These are phyloP conservation scores for Pleurotus eryngii DNA, from an alignment of 768 basidiomycete species.

Conservation along the genomic window DNA sequence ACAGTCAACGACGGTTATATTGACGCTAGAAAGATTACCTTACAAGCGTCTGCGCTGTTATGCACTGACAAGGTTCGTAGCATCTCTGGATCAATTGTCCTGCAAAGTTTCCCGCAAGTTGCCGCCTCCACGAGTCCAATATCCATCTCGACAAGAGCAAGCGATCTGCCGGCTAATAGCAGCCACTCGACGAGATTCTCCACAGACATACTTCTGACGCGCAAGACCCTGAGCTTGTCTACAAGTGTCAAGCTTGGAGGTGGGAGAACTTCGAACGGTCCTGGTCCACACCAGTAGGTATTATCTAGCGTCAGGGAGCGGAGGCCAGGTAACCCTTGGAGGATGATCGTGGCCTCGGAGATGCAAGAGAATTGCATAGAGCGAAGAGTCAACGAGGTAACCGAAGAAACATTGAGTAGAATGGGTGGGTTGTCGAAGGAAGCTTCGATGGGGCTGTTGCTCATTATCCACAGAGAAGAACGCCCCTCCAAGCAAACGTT, in stretches of 20 bases:
- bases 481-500: background rate
- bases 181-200: conserved; percentile 1
- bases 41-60: too few species aligned
- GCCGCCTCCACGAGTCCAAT: background rate
- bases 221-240: background rate
- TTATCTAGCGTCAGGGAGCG: background rate
- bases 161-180: background rate
- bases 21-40: too few species aligned
- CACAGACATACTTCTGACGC: background rate
- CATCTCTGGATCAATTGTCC: too few species aligned
- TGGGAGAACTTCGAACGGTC: background rate
- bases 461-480: background rate
- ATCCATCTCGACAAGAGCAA: background rate
- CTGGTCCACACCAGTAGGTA: background rate
- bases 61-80: too few species aligned
- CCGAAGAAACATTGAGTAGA: background rate
- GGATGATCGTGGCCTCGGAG: background rate
- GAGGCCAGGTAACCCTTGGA: background rate
- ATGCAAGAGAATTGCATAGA: background rate
- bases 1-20: too few species aligned
- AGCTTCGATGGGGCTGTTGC: background rate
- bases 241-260: background rate
- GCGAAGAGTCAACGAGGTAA: background rate
- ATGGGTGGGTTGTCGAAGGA: background rate
- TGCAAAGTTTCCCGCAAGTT: background rate